phyloP scores from a whole-genome alignment of 805 yeast species.

The Candida fluviatilis region DNA sequence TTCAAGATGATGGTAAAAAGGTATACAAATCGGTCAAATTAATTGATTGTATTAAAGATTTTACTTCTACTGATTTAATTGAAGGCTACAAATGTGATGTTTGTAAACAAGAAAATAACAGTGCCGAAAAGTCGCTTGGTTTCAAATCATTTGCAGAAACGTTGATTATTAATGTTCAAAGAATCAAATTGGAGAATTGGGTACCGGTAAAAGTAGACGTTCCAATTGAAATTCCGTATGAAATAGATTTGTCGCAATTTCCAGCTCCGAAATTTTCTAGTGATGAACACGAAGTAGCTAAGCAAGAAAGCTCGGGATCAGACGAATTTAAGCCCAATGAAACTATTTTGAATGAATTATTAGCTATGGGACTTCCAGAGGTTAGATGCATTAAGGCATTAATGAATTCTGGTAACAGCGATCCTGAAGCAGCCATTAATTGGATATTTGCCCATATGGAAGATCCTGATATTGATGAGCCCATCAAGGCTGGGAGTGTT shows the following conservation, averaged over 20 bases:
- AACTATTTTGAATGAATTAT: conserved; percentile 50
- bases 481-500: conserved; percentile 36
- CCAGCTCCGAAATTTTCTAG: conserved; percentile 38
- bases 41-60: conserved; percentile 42
- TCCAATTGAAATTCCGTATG: conserved; percentile 54
- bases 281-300: conserved; percentile 22
- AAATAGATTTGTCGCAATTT: conserved; percentile 42
- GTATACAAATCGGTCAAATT: conserved; percentile 48
- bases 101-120: conserved; percentile 38
- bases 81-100: conserved; percentile 59
- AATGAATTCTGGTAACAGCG: conserved; percentile 62
- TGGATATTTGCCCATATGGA: conserved; percentile 91
- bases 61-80: conserved; percentile 47
- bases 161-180: conserved; percentile 66
- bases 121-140: conserved; percentile 38
- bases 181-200: conserved; percentile 87
- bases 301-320: conserved; percentile 7
- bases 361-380: conserved; percentile 85
- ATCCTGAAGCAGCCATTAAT: conserved; percentile 74
- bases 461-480: conserved; percentile 70
- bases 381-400: conserved; percentile 64
- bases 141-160: conserved; percentile 67
- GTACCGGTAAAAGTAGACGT: conserved; percentile 78
- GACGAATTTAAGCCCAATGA: conserved; percentile 49
- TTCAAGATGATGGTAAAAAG: conserved; percentile 41